Base-by-base conservation (phyloP, 1,139 yeast species). In the Taphrina populina region DNA sequence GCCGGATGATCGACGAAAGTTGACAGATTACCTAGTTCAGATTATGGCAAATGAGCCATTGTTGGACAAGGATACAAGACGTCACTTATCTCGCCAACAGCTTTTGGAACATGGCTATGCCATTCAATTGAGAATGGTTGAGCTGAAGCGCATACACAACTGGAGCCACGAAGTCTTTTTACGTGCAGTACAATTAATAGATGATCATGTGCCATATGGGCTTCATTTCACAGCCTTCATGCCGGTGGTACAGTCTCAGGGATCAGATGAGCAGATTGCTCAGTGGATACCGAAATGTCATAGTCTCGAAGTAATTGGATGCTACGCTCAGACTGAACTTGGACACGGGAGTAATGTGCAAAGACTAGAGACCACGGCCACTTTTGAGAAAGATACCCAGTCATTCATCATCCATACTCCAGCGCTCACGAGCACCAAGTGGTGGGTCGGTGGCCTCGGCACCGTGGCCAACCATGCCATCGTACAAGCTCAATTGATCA, bases 401-500 rank as follows among this genome's bases (percentile, higher is more conserved):
- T 80, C 82, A 60, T 86, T 88, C 64, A 70, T 78, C 57, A 81
- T 88, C 63, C 80, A 85, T 69, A 88, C 96, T 24, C 96, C 96
- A 4, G 87, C 87, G 67, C 72, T 85, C 61, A 88, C 92, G 55
- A 95, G 96, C 36, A 86, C 96, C 59, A 88, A 88, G 72, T 88
- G 96, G 96, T 88, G 96, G 96, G 88, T 88, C 67, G 96, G 96
- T 56, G 96, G 96, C 67, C 96, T 96, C 54, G 96, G 96, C 6
- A 95, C 87, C 68, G 83, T 95, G 27, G 84, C 96, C 7, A 86
- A 92, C 51, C 96, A 88, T 71, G 75, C 88, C 26, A 79, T 84
- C 36, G 83, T 80, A 45, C 88, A 82, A 66, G 96, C 96, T 30
- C 78, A 96, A 65, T 76, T 88, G 64, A 79, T 84, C 60, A 88